Base-by-base conservation (phyloP, 2,329 filamentous ascomycete genomes). In the Aspergillus spinulosporus region DNA sequence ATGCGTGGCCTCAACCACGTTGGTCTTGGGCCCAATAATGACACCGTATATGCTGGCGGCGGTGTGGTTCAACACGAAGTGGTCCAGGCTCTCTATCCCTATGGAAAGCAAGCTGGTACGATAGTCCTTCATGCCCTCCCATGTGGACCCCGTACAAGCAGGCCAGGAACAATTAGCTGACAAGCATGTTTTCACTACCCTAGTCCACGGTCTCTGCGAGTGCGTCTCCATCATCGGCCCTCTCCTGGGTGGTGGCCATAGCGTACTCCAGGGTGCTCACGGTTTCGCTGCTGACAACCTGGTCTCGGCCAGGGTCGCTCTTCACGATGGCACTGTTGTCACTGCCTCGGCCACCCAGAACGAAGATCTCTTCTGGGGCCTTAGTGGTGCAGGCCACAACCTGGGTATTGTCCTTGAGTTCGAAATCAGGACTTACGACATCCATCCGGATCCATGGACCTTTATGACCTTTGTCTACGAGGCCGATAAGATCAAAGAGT, bases 341-440 rank as follows among this genome's bases (percentile, higher is more conserved):
- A 69, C 82, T 58, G 82, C 66, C 7, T 49, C 75, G 46, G 57
- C 67, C 5, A 76, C 71, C 65, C 69, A 39, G 8, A 68, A 70
- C 5, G 76, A 77, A 0, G 82, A 85, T 36, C 74, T 85, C 6
- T 85, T 75, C 65, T 86, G 82, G 82, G 83, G 74, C 1, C 74
- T 85, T 61, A 73, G 74, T 48, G 83, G 83, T 3, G 83, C 82
- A 1, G 83, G 82, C 1, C 80, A 84, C 57, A 85, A 84, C 67
- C 84, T 85, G 56, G 83, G 82, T 40, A 77, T 85, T 52, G 78
- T 84, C 12, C 82, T 79, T 1, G 75, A 75, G 1, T 68, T 79
- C 7, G 77, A 73, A 0, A 70, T 72, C 14, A 78, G 79, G 64
- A 75, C 83, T 49, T 81, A 80, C 60, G 74, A 79, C 32, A 34